Percentiles rank a stretch among this genome's conserved stretches.
Evolutionary conservation across 176 grass and related monocot genomes (phyloP).

Genomic region (Puccinellia tenuiflora): DNA sequence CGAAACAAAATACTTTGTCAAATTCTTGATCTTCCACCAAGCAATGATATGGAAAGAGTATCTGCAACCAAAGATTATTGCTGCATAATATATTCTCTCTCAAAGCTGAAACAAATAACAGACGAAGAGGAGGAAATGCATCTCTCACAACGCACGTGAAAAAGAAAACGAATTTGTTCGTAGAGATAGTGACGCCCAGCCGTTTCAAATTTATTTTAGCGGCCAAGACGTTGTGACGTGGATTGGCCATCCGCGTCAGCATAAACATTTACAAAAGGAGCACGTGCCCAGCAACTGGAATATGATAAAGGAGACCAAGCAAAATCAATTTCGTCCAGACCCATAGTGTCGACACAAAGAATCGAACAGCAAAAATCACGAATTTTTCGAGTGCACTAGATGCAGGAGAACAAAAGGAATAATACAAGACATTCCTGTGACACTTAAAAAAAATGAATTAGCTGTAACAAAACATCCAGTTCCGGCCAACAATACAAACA

Average conservation of each 20-base stretch:
- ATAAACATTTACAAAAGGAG: not conserved
- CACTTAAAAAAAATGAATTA: conserved; percentile 2
- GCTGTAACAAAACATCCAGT: not conserved
- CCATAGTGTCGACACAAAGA: not conserved
- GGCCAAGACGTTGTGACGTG: too few relatives aligned
- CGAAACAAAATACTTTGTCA: too few relatives aligned
- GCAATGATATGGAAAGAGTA: too few relatives aligned
- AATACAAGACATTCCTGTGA: not conserved
- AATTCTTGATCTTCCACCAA: too few relatives aligned
- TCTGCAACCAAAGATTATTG: too few relatives aligned
- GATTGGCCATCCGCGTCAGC: too few relatives aligned
- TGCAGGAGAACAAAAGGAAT: not conserved
- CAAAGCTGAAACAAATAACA: too few relatives aligned
- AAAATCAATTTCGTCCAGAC: not conserved
- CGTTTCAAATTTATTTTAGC: not conserved
- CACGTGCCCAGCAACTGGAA: not conserved
- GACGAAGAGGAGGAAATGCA: too few relatives aligned
- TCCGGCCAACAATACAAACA: conserved; percentile 2
- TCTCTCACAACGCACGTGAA: not conserved
- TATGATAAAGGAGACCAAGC: not conserved
- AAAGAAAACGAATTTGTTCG: not conserved
- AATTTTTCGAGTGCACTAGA: not conserved
- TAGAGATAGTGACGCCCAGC: not conserved
- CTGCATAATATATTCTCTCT: too few relatives aligned
- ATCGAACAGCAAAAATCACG: not conserved